Percentiles rank a stretch among this genome's conserved stretches.
phyloP scores from a whole-genome alignment of 2,329 filamentous ascomycete species.

The Monosporascus sp. region DNA sequence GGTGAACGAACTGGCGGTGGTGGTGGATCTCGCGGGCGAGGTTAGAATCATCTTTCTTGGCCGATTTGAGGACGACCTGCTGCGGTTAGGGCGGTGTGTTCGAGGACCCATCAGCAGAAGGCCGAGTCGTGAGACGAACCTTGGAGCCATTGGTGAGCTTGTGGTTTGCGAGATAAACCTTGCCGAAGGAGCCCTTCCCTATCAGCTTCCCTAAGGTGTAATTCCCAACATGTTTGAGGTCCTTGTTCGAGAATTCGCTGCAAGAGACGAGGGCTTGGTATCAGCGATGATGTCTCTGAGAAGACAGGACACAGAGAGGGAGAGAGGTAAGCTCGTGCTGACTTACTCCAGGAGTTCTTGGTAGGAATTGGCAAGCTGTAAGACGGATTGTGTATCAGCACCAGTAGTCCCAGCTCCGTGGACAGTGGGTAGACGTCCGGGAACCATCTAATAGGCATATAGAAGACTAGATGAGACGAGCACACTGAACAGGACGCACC shows the following conservation, averaged over 20 bases:
- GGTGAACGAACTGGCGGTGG: conserved; percentile 94
- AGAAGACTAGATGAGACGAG: not conserved
- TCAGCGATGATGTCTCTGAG: conserved; percentile 7
- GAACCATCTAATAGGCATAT: not conserved
- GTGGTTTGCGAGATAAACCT: conserved; percentile 92
- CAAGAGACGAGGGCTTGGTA: not conserved
- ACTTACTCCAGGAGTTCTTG: conserved; percentile 90
- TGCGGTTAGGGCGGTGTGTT: conserved; percentile 8
- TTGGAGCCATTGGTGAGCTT: conserved; percentile 99
- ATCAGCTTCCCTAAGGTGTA: conserved; percentile 89
- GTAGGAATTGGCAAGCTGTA: conserved; percentile 91
- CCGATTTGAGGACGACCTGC: conserved; percentile 96
- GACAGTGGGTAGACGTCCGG: not conserved
- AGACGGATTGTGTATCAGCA: not conserved
- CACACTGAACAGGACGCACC: conserved; percentile 12
- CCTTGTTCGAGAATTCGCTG: conserved; percentile 90
- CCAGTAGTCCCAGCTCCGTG: not conserved
- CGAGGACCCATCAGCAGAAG: conserved; percentile 1
- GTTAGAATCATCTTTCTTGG: conserved; percentile 92
- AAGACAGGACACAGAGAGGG: not conserved
- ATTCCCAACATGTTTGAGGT: conserved; percentile 89
- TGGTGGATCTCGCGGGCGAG: conserved; percentile 97
- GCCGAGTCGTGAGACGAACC: conserved; percentile 43
- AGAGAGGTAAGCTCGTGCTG: not conserved
- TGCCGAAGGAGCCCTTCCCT: conserved; percentile 96